Evolutionary conservation across 495 filamentous ascomycete species (phyloP), one percentile per base, ranked within the genome.

Genomic region (Lineolata rhizophorae): DNA sequence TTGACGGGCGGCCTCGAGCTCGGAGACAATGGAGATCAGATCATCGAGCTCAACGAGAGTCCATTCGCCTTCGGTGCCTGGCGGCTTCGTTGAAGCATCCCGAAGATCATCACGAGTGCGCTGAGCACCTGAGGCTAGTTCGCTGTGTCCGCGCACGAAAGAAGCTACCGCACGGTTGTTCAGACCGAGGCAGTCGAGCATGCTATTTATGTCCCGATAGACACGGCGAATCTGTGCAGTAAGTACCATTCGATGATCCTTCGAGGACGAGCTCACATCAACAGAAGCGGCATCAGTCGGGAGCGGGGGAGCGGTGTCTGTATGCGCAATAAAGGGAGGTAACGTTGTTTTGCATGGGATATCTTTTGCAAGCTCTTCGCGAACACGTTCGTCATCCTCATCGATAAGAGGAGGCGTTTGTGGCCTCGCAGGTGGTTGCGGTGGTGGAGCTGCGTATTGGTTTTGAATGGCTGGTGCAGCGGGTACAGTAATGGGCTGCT

Each of bases 131-230:
- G 69, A 58, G 31, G 54, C 54, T 20, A 64, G 48, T 19, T 62
- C 48, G 0, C 40, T 56, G 35, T 84, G 75, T 14, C 70, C 72
- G 21, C 60, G 55, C 17, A 79, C 60, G 46, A 80, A 99, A 0
- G 66, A 62, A 28, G 68, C 55, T 17, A 99, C 51, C 8, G 72
- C 66, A 3, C 79, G 70, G 17, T 76, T 70, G 49, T 94, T 94
- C 20, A 95, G 60, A 4, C 84, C 90, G 13, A 94, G 51, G 2
- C 77, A 83, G 45, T 94, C 83, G 18, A 95, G 65, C 87, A 95
- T 99, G 9, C 76, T 77, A 49, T 95, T 95, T 43, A 93, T 80
- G 40, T 94, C 90, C 10, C 80, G 65, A 52, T 84, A 95, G 0
- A 94, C 56, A 16, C 70, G 62, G 48, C 95, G 90, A 11, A 21